phyloP scores from a whole-genome alignment of 2,329 filamentous ascomycete genomes.

The Colletotrichum liriopes region DNA sequence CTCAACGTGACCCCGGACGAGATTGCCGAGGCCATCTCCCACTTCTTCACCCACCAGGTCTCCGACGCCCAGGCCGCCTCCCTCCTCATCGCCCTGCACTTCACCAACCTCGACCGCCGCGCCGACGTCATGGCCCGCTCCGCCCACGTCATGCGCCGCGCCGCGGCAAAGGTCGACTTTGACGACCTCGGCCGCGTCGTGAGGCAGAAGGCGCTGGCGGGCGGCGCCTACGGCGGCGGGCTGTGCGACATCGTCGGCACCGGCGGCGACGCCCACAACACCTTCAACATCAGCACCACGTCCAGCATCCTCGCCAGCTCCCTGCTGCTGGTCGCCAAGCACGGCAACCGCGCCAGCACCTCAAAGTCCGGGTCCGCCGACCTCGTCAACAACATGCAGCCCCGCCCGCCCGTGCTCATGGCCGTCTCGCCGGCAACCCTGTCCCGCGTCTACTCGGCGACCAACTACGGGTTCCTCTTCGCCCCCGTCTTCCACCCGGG shows the following conservation, averaged over 20 bases:
- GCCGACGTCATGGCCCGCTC: conserved; percentile 90
- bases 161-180: conserved; percentile 81
- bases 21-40: conserved; percentile 89
- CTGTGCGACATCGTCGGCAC: conserved; percentile 98
- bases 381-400: conserved; percentile 83
- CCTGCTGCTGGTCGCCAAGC: conserved; percentile 89
- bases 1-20: conserved; percentile 78
- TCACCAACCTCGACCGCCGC: conserved; percentile 86
- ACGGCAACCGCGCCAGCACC: conserved; percentile 95
- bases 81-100: conserved; percentile 91
- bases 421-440: conserved; percentile 83
- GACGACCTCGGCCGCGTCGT: conserved; percentile 74
- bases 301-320: conserved; percentile 92
- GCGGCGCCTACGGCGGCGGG: conserved; percentile 86
- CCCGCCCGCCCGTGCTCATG: conserved; percentile 80
- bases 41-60: conserved; percentile 92
- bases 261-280: conserved; percentile 95
- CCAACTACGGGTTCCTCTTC: conserved; percentile 96
- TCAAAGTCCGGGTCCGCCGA: conserved; percentile 97
- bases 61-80: conserved; percentile 91
- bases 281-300: conserved; percentile 98
- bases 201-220: conserved; percentile 70
- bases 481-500: conserved; percentile 97
- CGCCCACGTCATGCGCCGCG: conserved; percentile 86
- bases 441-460: conserved; percentile 79